Base-by-base conservation (phyloP, 371 early-diverging fungal genomes). In the Mortierella sp. region DNA sequence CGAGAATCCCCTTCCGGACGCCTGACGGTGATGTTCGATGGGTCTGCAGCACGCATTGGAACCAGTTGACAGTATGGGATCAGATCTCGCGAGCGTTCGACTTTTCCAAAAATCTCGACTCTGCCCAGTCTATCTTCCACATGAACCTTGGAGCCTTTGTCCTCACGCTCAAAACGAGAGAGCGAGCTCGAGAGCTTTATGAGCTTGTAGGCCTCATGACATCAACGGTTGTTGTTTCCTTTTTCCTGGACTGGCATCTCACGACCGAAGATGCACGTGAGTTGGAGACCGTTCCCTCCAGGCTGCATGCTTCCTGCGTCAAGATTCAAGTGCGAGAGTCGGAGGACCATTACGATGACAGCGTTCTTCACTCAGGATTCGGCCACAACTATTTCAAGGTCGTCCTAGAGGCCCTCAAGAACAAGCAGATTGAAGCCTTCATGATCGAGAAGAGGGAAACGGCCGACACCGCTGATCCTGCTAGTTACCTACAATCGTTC, bases 211-310 rank as follows among this genome's bases (percentile, higher is more conserved):
- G 58, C 38, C 38, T 38, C 10, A 27, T 80, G 58, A 24, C 32
- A 6, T 56, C 84, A 6, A 46, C 70, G 1, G 70, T 75, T 0
- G 78, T 74, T 4, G 24, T 84, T 21, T 72, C 77, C 6, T 29
- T 80, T 51, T 84, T 78, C 78, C 49, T 84, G 76, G 84, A 84
- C 32, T 84, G 81, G 81, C 74, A 75, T 24, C 72, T 84, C 35
- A 43, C 55, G 4, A 41, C 10, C 1, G 51, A 29, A 27, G 84
- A 84, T 49, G 76, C 51, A 16, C 5, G 27, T 1, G 75, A 75
- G 0, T 70, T 84, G 27, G 24, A 65, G 24, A 16, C 35, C 2
- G 56, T 63, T 16, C 44, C 77, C 0, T 21, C 55, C 2, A 32
- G 12, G 5, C 46, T 83, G n/a, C 27, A 71, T 5, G 70, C 77